Evolutionary conservation across 805 yeast genomes (phyloP), one percentile per base, ranked within the genome.

Genomic region (Wickerhamiella kazuoi): DNA sequence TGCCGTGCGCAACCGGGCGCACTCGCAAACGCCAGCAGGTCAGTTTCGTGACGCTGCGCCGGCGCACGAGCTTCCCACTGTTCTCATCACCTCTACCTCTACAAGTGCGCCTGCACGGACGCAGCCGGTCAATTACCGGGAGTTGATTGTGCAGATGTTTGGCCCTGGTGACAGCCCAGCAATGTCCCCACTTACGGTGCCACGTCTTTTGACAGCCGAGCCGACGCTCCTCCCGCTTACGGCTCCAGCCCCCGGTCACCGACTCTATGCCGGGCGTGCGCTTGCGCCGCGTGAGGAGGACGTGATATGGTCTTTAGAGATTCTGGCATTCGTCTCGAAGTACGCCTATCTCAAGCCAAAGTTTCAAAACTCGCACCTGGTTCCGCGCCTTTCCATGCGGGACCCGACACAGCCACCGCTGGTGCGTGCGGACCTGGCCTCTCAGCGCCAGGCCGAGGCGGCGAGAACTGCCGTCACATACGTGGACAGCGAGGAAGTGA

Each of bases 201-300:
- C 31, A 8, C 31, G 31, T 13, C 21, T 21, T 14, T 4, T 18
- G 7, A 11, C 15, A 8, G 21, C 21, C 20, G 34, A 31, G 34
- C 14, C 21, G 13, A 6, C 21, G 7, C 4, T 15, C 21, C n/a
- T n/a, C n/a, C n/a, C n/a, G n/a, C n/a, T n/a, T n/a, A n/a, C n/a
- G n/a, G n/a, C n/a, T n/a, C n/a, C n/a, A n/a, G n/a, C n/a, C n/a
- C 13, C 21, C 13, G 15, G 21, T 11, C 21, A 8, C 16, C 35
- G 82, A 38, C 58, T 59, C 19, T 75, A 75, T 49, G 57, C 64
- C 35, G 60, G 78, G 32, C 93, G 94, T 1, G 73, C 76, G 18
- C 67, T 86, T n/a, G 69, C 84, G 4, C 96, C 96, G 1, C 71
- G 82, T 41, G 93, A 81, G 46, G 96, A 87, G 54, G 98, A 87